phyloP scores from a whole-genome alignment of 305 asterid species.

The Solanum hybrid region DNA sequence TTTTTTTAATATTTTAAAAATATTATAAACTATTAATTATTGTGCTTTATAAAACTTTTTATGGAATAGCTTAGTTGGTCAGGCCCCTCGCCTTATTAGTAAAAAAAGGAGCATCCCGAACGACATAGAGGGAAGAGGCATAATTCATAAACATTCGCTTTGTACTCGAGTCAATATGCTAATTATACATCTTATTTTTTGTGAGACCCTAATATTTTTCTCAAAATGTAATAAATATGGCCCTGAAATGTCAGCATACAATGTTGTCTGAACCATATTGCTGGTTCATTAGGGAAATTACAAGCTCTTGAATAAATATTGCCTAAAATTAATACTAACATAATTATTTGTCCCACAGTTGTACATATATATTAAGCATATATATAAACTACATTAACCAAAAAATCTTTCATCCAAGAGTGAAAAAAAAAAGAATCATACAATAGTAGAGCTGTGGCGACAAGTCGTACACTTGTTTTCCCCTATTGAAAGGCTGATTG shows the following conservation, averaged over 20 bases:
- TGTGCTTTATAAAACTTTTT: too few relatives aligned
- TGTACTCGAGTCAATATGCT: not conserved
- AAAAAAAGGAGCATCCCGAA: not conserved
- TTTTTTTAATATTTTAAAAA: too few relatives aligned
- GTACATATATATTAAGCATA: not conserved
- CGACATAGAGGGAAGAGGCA: not conserved
- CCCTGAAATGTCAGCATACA: slow-evolving; percentile 1
- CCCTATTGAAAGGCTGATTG: slow-evolving; percentile 18
- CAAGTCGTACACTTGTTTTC: slow-evolving; percentile 15
- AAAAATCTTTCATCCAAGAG: slow-evolving; percentile 22
- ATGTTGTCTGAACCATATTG: slow-evolving; percentile 16
- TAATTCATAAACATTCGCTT: not conserved
- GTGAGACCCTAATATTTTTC: not conserved
- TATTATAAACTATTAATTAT: too few relatives aligned
- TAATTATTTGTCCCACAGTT: slow-evolving; percentile 21
- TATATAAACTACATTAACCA: slow-evolving; percentile 29
- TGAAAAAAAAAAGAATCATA: slow-evolving; percentile 23
- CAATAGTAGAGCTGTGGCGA: slow-evolving; percentile 15
- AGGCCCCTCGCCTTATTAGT: not conserved
- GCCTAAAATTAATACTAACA: slow-evolving; percentile 14
- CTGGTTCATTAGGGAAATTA: slow-evolving; percentile 19
- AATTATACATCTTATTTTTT: not conserved
- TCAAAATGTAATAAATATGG: not conserved
- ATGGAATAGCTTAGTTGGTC: too few relatives aligned
- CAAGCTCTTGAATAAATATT: slow-evolving; percentile 12